Percentiles rank a stretch among this genome's conserved stretches.
phyloP scores from a whole-genome alignment of 1,284 basidiomycete species.

The Hymenochaete sp. region DNA sequence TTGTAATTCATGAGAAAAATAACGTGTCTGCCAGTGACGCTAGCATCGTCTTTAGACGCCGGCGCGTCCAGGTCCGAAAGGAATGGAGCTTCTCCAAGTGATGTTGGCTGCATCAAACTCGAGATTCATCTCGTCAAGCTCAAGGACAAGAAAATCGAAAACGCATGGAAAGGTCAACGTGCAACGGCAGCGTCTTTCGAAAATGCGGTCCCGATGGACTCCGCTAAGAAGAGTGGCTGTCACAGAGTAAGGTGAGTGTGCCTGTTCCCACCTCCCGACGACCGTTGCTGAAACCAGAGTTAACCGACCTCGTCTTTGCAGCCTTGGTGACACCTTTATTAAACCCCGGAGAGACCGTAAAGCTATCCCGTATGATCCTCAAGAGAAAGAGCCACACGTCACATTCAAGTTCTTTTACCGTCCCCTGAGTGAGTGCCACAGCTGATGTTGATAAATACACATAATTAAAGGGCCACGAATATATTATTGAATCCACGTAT shows the following conservation, averaged over 20 bases:
- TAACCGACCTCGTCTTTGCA: too few relatives aligned
- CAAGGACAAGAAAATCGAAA: too few relatives aligned
- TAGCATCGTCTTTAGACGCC: too few relatives aligned
- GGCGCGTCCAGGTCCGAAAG: too few relatives aligned
- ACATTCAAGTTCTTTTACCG: not conserved
- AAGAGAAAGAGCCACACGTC: not conserved
- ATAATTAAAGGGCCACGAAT: too few relatives aligned
- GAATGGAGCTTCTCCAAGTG: too few relatives aligned
- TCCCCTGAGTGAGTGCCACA: not conserved
- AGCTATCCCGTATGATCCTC: not conserved
- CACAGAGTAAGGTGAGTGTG: slow-evolving; percentile 5
- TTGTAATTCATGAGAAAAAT: too few relatives aligned
- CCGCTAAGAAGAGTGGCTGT: slow-evolving; percentile 3
- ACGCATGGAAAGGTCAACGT: not conserved
- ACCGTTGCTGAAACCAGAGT: not conserved
- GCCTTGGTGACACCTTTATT: slow-evolving; percentile 2
- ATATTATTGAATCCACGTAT: too few relatives aligned
- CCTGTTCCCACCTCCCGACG: not conserved
- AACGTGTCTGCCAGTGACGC: too few relatives aligned
- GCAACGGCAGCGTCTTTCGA: not conserved
- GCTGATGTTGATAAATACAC: too few relatives aligned
- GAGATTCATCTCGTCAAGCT: too few relatives aligned
- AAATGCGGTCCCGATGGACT: not conserved
- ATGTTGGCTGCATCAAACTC: too few relatives aligned
- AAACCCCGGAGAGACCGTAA: not conserved